Base-by-base conservation (phyloP, 2,329 filamentous ascomycete genomes). In the Colletotrichum simmondsii region DNA sequence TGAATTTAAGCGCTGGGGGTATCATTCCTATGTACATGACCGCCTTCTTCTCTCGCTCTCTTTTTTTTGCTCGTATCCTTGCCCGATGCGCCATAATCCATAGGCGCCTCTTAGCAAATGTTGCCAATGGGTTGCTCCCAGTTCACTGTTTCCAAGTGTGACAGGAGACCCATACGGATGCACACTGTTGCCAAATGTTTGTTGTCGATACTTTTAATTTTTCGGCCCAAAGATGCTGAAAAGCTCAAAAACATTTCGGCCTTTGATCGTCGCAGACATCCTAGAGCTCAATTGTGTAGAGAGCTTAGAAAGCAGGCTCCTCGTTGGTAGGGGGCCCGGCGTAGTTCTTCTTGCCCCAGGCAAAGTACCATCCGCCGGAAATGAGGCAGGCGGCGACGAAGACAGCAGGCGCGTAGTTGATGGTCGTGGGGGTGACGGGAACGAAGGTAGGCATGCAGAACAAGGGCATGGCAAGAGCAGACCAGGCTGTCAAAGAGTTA, bases 401-500 rank as follows among this genome's bases (percentile, higher is more conserved):
- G n/a, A 95, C 92, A 42, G 91, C 92, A 16, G 91, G 91, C 1
- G 92, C 92, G 81, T 94, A 95, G 86, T 95, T 95, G 86, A 94
- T 92, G 52, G 85, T 87, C 22, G 82, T 79, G 6, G 87, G 81
- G 0, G 86, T 87, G 52, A 93, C 90, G 6, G 90, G 90, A n/a
- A 93, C 83, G 56, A 82, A 82, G 0, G 90, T 87, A 0, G 92
- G 92, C 91, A 93, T 93, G 82, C 91, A 94, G 86, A 94, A 94
- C 19, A 94, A 88, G 1, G 92, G 92, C 65, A 94, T 89, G 46
- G 91, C 92, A 66, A 95, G 87, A 16, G 87, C 76, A 67, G 90
- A 92, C 92, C 92, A 94, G 65, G 83, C 89, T 91, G 37, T 57
- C n/a, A 61, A 16, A 63, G 71, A 68, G 77, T 82, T 76, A 83